These are phyloP conservation scores for Lumnitzera racemosa DNA, from an alignment of 345 rosid species.

Conservation along the genomic window DNA sequence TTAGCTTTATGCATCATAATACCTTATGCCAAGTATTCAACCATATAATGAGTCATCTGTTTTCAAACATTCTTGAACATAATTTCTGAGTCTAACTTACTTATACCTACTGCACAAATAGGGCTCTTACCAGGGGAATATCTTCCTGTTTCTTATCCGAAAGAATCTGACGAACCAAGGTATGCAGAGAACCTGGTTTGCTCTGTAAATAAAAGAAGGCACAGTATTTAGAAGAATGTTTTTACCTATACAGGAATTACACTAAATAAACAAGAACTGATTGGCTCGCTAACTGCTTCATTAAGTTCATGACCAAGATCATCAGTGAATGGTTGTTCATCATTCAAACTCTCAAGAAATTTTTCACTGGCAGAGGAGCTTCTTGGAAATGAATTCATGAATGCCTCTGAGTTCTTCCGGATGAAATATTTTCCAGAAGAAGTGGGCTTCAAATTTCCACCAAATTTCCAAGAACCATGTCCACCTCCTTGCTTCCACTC, in stretches of 20 bases:
- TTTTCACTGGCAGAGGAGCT: slow-evolving; percentile 34
- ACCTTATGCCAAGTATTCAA: too few species aligned
- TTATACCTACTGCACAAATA: background rate
- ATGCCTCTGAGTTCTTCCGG: slow-evolving; percentile 59
- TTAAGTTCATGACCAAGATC: slow-evolving; percentile 38
- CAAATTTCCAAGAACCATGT: slow-evolving; percentile 59
- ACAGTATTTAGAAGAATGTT: background rate
- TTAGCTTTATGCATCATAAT: too few species aligned
- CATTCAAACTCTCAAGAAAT: slow-evolving; percentile 20
- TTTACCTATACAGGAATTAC: slow-evolving; percentile 4
- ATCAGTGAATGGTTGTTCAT: slow-evolving; percentile 19
- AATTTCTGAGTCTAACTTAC: background rate
- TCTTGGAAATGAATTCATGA: slow-evolving; percentile 50
- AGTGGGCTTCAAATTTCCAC: slow-evolving; percentile 39
- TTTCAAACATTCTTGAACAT: background rate
- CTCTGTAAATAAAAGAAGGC: slow-evolving; percentile 30
- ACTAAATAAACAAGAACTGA: slow-evolving; percentile 7
- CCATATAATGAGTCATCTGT: background rate
- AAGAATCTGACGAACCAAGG: slow-evolving; percentile 59
- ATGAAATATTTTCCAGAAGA: slow-evolving; percentile 40
- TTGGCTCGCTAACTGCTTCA: slow-evolving; percentile 48
- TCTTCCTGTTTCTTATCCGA: slow-evolving; percentile 69
- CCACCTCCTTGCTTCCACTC: slow-evolving; percentile 83
- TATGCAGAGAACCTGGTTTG: slow-evolving; percentile 39
- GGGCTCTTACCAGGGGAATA: slow-evolving; percentile 53